These are phyloP conservation scores for Zygoascus biomembranicola DNA, from an alignment of 805 yeast genomes.

Conservation along the genomic window DNA sequence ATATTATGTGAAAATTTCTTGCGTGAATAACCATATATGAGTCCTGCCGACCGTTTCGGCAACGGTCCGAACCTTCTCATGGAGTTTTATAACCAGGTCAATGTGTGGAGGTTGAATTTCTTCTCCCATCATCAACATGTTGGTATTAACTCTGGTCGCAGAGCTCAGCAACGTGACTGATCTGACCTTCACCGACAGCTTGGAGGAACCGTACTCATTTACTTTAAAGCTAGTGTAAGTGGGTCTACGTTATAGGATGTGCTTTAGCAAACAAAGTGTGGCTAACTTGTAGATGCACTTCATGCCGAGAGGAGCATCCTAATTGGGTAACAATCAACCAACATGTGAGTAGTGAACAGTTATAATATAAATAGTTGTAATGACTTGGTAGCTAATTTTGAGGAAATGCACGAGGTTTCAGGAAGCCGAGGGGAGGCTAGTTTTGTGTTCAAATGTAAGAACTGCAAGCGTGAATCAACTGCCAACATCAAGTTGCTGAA, in stretches of 20 bases:
- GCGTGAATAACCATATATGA: too few species aligned
- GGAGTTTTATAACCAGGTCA: not conserved
- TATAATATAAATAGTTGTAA: not conserved
- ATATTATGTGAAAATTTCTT: too few species aligned
- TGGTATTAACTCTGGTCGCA: slow-evolving; percentile 31
- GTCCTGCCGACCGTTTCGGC: not conserved
- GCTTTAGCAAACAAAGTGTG: not conserved
- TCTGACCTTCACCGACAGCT: slow-evolving; percentile 52
- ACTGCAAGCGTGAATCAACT: slow-evolving; percentile 41
- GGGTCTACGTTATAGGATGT: not conserved
- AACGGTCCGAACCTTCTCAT: not conserved
- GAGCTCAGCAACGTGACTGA: slow-evolving; percentile 48
- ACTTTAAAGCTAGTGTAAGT: slow-evolving; percentile 49
- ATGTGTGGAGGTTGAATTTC: not conserved
- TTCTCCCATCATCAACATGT: slow-evolving; percentile 17
- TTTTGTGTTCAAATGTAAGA: slow-evolving; percentile 67
- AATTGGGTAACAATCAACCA: slow-evolving; percentile 63
- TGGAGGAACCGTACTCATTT: slow-evolving; percentile 60
- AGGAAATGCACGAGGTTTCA: slow-evolving; percentile 31
- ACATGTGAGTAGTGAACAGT: slow-evolving; percentile 31
- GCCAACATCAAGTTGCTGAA: slow-evolving; percentile 23
- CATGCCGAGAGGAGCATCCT: slow-evolving; percentile 70
- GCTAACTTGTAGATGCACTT: slow-evolving; percentile 43
- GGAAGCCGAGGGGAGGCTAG: slow-evolving; percentile 80
- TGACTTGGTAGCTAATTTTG: not conserved